phyloP scores from a whole-genome alignment of 2,329 filamentous ascomycete genomes.

The Metarhizium guizhouense region DNA sequence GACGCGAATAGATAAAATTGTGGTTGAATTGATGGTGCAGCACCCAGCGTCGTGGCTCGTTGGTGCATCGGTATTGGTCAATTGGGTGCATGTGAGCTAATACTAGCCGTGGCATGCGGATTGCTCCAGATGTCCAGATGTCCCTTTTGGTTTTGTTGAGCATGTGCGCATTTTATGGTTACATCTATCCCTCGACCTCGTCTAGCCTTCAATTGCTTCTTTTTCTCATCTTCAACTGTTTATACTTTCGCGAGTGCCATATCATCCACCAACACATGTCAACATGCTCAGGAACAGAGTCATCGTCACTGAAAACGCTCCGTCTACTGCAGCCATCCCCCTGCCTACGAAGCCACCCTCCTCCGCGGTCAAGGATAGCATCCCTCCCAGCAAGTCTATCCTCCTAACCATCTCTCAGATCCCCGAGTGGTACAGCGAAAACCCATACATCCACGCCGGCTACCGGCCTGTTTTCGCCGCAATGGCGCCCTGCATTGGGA shows the following conservation, averaged over 20 bases:
- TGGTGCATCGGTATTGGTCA: background rate
- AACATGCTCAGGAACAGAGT: background rate
- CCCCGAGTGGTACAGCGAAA: conserved; percentile 33
- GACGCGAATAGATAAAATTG: background rate
- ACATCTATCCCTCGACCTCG: background rate
- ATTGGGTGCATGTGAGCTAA: background rate
- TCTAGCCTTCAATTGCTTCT: background rate
- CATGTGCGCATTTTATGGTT: background rate
- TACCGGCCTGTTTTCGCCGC: conserved; percentile 34
- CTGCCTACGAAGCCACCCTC: background rate
- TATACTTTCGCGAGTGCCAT: background rate
- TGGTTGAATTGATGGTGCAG: background rate
- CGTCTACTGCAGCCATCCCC: background rate
- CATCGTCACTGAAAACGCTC: background rate
- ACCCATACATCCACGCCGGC: conserved; percentile 29
- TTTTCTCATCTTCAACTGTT: background rate
- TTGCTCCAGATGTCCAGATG: background rate
- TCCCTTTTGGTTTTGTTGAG: background rate
- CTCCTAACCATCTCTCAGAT: conserved; percentile 11
- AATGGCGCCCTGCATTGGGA: conserved; percentile 24
- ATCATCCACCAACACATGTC: background rate
- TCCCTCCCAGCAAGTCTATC: background rate
- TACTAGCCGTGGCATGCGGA: background rate
- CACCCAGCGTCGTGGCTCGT: background rate
- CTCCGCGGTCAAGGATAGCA: background rate